Conservation (phyloP, 345 rosid genomes). For the Salix suchowensis region DNA sequence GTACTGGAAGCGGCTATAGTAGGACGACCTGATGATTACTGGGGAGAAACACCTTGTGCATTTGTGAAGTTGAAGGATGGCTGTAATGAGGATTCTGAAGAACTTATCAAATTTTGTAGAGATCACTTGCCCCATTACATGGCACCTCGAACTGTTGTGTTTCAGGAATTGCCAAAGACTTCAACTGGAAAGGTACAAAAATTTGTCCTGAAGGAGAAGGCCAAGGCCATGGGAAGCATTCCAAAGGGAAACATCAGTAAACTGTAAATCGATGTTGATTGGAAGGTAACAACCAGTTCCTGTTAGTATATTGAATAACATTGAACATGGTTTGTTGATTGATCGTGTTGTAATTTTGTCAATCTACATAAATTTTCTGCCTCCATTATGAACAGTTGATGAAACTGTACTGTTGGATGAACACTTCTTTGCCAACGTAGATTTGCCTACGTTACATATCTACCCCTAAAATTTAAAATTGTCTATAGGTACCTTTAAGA, state of each 20-base stretch:
- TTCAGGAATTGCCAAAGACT: slow-evolving; percentile 29
- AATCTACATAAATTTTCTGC: neutral
- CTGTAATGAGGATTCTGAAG: slow-evolving; percentile 19
- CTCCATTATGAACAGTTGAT: neutral
- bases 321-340: neutral
- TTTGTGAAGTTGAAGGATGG: slow-evolving; percentile 45
- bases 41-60: slow-evolving; percentile 44
- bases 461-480: no score
- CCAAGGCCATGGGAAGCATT: slow-evolving; percentile 63
- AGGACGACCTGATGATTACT: slow-evolving; percentile 36
- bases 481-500: no score
- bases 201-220: slow-evolving; percentile 18
- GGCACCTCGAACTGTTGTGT: slow-evolving; percentile 26
- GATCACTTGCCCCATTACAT: slow-evolving; percentile 27
- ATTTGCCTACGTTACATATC: no score
- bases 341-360: neutral
- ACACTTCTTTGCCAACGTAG: no score
- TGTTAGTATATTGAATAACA: neutral
- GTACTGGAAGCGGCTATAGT: slow-evolving; percentile 41
- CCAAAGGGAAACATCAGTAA: slow-evolving; percentile 47
- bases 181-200: slow-evolving; percentile 33
- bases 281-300: neutral
- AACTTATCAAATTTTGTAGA: slow-evolving; percentile 21
- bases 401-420: neutral
- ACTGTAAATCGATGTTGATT: slow-evolving; percentile 28